Evolutionary conservation across 1,139 yeast genomes (phyloP).

Genomic region (Candida tunisiensis): DNA sequence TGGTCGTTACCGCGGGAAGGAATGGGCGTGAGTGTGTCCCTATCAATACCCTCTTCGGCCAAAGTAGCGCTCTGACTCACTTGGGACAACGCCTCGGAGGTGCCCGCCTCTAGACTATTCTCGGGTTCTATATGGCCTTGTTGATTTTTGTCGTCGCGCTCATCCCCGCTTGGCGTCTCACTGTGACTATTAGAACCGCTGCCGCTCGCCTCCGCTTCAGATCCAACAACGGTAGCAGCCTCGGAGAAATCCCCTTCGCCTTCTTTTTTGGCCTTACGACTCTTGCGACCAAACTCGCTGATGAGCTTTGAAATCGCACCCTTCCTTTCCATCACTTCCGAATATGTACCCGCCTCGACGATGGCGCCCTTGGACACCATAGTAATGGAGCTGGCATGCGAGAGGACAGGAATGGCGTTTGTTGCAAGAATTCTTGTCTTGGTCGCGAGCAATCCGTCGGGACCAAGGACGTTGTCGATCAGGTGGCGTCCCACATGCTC

Average conservation of each 20-base stretch:
- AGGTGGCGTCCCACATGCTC: constrained; percentile 87
- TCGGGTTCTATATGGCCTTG: too few relatives aligned
- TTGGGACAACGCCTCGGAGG: not conserved
- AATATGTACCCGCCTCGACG: constrained; percentile 61
- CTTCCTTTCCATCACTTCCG: constrained; percentile 33
- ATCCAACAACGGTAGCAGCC: constrained; percentile 16
- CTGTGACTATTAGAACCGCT: not conserved
- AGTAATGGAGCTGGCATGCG: constrained; percentile 57
- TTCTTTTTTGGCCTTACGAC: constrained; percentile 14
- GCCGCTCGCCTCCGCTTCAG: not conserved
- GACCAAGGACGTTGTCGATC: constrained; percentile 63
- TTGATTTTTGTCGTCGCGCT: too few relatives aligned
- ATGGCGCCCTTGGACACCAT: constrained; percentile 65
- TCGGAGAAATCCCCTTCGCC: constrained; percentile 32
- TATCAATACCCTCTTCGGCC: not conserved
- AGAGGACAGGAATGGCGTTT: constrained; percentile 70
- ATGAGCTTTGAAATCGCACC: constrained; percentile 49
- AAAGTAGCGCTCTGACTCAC: not conserved
- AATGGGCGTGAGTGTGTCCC: not conserved
- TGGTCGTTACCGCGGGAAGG: too few relatives aligned
- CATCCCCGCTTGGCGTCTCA: not conserved
- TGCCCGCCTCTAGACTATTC: too few relatives aligned
- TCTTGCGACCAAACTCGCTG: constrained; percentile 53
- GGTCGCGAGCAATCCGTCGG: constrained; percentile 56
- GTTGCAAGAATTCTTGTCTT: constrained; percentile 80